Conservation (phyloP, 352 stramenopile species). For the Pythium guiyangense region DNA sequence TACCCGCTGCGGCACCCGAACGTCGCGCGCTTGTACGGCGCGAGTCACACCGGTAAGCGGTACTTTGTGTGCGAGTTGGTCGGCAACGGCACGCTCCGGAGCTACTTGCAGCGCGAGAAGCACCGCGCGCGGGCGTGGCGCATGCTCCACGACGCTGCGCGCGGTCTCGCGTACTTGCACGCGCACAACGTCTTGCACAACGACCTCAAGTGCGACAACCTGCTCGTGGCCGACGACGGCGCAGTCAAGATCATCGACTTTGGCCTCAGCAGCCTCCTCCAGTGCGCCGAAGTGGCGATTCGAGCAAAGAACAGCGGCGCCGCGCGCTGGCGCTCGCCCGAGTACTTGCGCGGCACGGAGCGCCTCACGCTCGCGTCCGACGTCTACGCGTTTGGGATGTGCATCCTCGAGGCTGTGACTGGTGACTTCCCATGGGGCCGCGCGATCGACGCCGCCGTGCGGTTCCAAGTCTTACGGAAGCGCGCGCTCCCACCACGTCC, state of each 20-base stretch:
- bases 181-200: slow-evolving; percentile 6
- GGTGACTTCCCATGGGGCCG: slow-evolving; percentile 3
- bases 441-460: background rate
- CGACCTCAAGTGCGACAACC: slow-evolving; percentile 12
- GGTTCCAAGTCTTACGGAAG: background rate
- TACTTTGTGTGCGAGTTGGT: slow-evolving; percentile 9
- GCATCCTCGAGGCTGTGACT: slow-evolving; percentile 10
- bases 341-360: background rate
- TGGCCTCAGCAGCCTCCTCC: slow-evolving; percentile 9
- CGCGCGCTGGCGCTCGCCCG: background rate
- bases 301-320: background rate
- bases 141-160: slow-evolving; percentile 10
- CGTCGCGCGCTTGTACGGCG: slow-evolving; percentile 6
- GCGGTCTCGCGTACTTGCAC: slow-evolving; percentile 9
- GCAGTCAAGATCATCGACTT: slow-evolving; percentile 14
- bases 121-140: slow-evolving; percentile 5
- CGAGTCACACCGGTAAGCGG: background rate
- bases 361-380: slow-evolving; percentile 9
- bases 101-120: background rate
- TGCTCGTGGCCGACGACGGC: slow-evolving; percentile 3
- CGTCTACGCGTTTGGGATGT: slow-evolving; percentile 19
- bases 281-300: background rate
- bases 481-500: background rate
- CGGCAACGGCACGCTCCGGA: background rate
- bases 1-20: slow-evolving; percentile 3